Conservation (phyloP, 257 asterid species). For the Misopates orontium region DNA sequence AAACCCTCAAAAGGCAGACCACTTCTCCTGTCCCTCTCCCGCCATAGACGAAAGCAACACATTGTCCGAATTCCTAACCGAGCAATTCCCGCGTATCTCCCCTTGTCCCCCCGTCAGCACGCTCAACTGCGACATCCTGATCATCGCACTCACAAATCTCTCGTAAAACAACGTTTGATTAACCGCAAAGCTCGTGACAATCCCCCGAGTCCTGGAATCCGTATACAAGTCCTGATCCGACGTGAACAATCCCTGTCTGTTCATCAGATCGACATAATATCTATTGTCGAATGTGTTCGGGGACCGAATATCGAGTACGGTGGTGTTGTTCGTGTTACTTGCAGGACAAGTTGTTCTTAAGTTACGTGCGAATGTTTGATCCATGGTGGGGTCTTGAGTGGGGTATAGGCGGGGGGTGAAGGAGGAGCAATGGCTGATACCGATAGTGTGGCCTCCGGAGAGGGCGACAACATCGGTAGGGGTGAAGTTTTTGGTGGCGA, state of each 20-base stretch:
- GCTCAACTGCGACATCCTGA: no score
- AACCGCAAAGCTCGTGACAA: constrained; percentile 50
- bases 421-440: constrained; percentile 54
- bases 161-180: no score
- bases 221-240: constrained; percentile 79
- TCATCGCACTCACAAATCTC: no score
- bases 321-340: constrained; percentile 40
- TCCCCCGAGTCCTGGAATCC: constrained; percentile 47
- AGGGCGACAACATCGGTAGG: constrained; percentile 69
- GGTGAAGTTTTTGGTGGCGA: no score
- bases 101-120: no score
- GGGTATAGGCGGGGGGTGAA: constrained; percentile 79
- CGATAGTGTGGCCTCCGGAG: constrained; percentile 88
- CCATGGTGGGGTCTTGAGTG: constrained; percentile 55
- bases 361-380: no score
- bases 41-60: constrained; percentile 28
- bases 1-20: constrained; percentile 32
- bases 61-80: no score
- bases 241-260: constrained; percentile 68
- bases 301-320: constrained; percentile 51
- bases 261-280: constrained; percentile 71
- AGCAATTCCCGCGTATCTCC: no score
- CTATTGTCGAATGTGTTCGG: constrained; percentile 49
- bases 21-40: constrained; percentile 31
- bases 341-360: constrained; percentile 55